phyloP scores from a whole-genome alignment of 148 eudicot genomes.

The Amaranthus cruentus region DNA sequence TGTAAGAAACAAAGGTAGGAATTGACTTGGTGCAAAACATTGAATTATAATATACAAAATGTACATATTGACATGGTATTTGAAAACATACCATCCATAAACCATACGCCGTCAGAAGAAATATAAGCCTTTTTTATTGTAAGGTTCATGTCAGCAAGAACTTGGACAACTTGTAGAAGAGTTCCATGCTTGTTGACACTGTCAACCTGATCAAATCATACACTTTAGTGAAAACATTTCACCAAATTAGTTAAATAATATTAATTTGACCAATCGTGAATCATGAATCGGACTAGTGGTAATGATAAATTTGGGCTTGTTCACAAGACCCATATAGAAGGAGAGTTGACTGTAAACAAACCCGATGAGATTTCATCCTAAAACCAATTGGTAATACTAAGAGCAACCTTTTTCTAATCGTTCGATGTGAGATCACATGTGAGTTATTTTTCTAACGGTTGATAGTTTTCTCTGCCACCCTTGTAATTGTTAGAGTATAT shows the following conservation, averaged over 20 bases:
- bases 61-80: conserved; percentile 6
- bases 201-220: conserved; percentile 53
- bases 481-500: too few relatives aligned
- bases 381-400: not conserved
- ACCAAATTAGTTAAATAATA: too few relatives aligned
- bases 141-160: conserved; percentile 74
- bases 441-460: too few relatives aligned
- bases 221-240: not conserved
- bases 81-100: conserved; percentile 75
- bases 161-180: conserved; percentile 91
- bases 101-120: conserved; percentile 95
- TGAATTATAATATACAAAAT: conserved; percentile 1
- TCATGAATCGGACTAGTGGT: too few relatives aligned
- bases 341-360: not conserved
- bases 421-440: too few relatives aligned
- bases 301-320: too few relatives aligned
- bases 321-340: too few relatives aligned
- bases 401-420: not conserved
- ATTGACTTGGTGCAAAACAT: conserved; percentile 12
- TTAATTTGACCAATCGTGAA: too few relatives aligned
- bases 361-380: not conserved
- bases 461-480: too few relatives aligned
- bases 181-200: conserved; percentile 89
- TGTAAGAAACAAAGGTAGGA: conserved; percentile 16
- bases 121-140: conserved; percentile 77